phyloP scores from a whole-genome alignment of 306 rosid species.

The Prosopis cineraria region DNA sequence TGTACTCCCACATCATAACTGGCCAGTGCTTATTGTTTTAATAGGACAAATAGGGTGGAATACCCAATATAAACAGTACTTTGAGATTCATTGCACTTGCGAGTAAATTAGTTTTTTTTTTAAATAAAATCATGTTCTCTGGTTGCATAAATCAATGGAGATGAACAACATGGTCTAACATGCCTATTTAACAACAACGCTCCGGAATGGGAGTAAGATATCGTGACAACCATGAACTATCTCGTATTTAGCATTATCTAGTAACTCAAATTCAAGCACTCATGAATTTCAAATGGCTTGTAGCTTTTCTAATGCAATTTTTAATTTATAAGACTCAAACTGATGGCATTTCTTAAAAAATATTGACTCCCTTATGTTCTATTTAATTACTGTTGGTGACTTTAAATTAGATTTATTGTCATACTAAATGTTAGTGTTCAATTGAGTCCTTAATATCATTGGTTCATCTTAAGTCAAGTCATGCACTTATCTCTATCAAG shows the following conservation, averaged over 20 bases:
- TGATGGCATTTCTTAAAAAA: too few relatives aligned
- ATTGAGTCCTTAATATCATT: neutral
- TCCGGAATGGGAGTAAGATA: too few relatives aligned
- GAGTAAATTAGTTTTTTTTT: neutral
- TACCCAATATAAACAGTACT: neutral
- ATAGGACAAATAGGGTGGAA: constrained; percentile 12
- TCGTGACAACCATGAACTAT: too few relatives aligned
- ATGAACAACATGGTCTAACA: neutral
- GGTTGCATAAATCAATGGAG: neutral
- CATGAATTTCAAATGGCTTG: too few relatives aligned
- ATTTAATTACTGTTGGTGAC: too few relatives aligned
- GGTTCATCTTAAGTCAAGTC: neutral
- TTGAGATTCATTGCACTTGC: neutral
- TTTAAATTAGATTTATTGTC: too few relatives aligned
- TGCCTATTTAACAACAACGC: neutral
- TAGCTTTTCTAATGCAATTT: too few relatives aligned
- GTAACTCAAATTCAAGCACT: too few relatives aligned
- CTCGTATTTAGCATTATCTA: too few relatives aligned
- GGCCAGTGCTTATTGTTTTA: neutral
- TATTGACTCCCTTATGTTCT: too few relatives aligned
- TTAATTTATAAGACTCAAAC: too few relatives aligned
- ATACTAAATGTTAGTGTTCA: too few relatives aligned
- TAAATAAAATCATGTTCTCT: neutral
- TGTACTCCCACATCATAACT: constrained; percentile 40
- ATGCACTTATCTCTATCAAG: neutral